These are phyloP conservation scores for Pyracantha coccinea DNA, from an alignment of 331 rosid species.

Conservation along the genomic window DNA sequence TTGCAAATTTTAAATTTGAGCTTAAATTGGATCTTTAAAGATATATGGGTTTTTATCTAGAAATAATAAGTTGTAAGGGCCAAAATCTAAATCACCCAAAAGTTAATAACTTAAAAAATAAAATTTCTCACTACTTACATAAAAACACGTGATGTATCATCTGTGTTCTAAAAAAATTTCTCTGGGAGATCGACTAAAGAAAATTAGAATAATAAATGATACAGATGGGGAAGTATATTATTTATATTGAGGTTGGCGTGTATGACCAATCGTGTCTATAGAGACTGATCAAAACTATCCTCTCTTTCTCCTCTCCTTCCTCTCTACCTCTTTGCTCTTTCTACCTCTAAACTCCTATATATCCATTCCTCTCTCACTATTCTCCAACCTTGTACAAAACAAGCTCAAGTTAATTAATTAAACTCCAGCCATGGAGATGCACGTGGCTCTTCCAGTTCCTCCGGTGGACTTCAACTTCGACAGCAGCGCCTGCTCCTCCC, in stretches of 20 bases:
- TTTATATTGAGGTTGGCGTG: not conserved
- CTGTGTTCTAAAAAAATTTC: too few relatives aligned
- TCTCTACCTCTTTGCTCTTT: not conserved
- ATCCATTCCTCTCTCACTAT: not conserved
- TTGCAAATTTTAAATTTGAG: too few relatives aligned
- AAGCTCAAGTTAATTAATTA: not conserved
- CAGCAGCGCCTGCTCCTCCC: conserved; percentile 63
- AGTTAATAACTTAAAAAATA: too few relatives aligned
- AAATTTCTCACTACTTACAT: too few relatives aligned
- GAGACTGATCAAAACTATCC: not conserved
- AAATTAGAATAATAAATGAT: not conserved
- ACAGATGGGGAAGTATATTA: not conserved
- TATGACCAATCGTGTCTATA: not conserved
- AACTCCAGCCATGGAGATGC: conserved; percentile 32
- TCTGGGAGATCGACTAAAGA: not conserved
- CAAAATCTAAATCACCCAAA: too few relatives aligned
- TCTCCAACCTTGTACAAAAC: conserved; percentile 10
- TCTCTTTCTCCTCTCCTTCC: conserved; percentile 14
- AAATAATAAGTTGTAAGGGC: too few relatives aligned
- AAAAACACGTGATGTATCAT: too few relatives aligned
- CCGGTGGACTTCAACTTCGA: conserved; percentile 71
- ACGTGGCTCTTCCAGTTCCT: conserved; percentile 34
- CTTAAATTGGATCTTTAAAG: too few relatives aligned
- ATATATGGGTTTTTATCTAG: too few relatives aligned
- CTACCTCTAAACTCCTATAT: not conserved